Conservation (phyloP, 306 rosid genomes). For the Astragalus membranaceus region DNA sequence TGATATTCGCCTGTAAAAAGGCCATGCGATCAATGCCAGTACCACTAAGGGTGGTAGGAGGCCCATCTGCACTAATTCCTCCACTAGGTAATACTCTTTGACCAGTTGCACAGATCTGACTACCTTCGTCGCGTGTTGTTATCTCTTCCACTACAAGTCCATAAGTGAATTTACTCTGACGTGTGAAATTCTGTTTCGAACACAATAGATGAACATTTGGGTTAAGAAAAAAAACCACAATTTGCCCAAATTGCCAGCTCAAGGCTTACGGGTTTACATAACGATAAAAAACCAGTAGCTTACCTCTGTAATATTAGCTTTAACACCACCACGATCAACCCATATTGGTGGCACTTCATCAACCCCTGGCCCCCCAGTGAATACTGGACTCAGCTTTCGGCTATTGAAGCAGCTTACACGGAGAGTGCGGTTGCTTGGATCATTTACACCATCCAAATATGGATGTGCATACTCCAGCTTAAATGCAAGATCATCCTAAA, state of each 20-base stretch:
- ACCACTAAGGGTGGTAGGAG: conserved; percentile 96
- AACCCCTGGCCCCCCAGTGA: conserved; percentile 93
- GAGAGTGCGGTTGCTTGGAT: conserved; percentile 68
- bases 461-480: conserved; percentile 96
- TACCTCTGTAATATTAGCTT: conserved; percentile 92
- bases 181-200: conserved; percentile 65
- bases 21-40: conserved; percentile 91
- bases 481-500: conserved; percentile 89
- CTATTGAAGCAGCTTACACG: conserved; percentile 91
- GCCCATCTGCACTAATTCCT: conserved; percentile 86
- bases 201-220: conserved; percentile 13
- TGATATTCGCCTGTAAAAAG: conserved; percentile 87
- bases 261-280: neutral
- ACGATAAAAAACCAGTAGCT: neutral
- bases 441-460: conserved; percentile 75
- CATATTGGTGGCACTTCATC: conserved; percentile 96
- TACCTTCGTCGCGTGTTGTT: conserved; percentile 86
- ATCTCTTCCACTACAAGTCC: conserved; percentile 97
- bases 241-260: neutral
- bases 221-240: neutral
- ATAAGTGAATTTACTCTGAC: conserved; percentile 96
- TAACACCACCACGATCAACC: conserved; percentile 90
- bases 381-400: conserved; percentile 90
- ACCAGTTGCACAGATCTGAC: conserved; percentile 67
- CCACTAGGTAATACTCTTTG: conserved; percentile 84